Conservation (phyloP, 2,329 filamentous ascomycete species). For the Exophiala viscosa region DNA sequence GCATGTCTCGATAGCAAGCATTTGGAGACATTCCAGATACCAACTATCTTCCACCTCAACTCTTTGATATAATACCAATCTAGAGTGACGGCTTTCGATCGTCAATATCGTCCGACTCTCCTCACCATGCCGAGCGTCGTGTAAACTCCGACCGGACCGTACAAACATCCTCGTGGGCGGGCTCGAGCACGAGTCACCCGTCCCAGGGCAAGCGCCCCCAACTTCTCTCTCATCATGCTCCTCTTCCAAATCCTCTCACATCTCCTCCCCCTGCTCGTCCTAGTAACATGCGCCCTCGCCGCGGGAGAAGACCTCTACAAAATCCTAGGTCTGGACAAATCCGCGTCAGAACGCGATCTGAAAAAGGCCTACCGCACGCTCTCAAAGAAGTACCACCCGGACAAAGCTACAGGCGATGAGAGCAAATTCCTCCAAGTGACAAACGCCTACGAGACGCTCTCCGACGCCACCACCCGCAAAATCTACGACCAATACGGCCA, state of each 20-base stretch:
- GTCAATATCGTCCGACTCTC: neutral
- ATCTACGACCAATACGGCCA: slow-evolving; percentile 95
- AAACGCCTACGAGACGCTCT: slow-evolving; percentile 91
- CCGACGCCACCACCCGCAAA: slow-evolving; percentile 70
- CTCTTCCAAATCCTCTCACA: slow-evolving; percentile 18
- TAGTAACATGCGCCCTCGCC: slow-evolving; percentile 20
- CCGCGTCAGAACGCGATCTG: slow-evolving; percentile 79
- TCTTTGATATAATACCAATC: neutral
- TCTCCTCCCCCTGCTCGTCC: slow-evolving; percentile 20
- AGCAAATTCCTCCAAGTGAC: slow-evolving; percentile 91
- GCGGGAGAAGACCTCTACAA: slow-evolving; percentile 50
- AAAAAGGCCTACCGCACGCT: slow-evolving; percentile 89
- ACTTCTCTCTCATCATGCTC: slow-evolving; percentile 17
- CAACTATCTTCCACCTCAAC: neutral
- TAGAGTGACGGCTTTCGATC: neutral
- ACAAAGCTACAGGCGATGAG: slow-evolving; percentile 88
- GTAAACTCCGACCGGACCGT: neutral
- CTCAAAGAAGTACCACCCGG: slow-evolving; percentile 93
- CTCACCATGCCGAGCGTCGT: neutral
- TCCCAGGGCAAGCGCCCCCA: neutral
- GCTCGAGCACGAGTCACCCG: neutral
- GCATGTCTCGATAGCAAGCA: slow-evolving; percentile 3
- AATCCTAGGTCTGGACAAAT: slow-evolving; percentile 74
- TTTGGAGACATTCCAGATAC: neutral
- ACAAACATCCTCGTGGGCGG: neutral